Evolutionary conservation across 2,329 filamentous ascomycete genomes (phyloP).

Genomic region (Scortechinia acanthostroma): DNA sequence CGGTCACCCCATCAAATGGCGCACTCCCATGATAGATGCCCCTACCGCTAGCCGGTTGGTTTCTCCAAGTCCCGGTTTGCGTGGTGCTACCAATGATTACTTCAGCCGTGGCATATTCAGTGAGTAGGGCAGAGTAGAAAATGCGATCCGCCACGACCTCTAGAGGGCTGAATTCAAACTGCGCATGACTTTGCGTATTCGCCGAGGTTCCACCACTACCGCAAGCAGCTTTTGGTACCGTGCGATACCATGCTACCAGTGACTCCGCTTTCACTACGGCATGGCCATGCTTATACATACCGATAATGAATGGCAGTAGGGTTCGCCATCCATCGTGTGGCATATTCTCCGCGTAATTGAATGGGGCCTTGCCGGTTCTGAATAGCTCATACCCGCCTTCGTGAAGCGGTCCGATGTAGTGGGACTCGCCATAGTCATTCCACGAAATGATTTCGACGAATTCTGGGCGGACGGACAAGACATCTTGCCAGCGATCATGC

Average conservation of each 20-base stretch:
- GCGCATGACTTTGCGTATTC: constrained; percentile 17
- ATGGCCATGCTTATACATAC: constrained; percentile 34
- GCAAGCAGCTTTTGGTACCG: constrained; percentile 13
- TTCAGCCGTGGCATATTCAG: constrained; percentile 13
- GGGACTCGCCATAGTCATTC: constrained; percentile 13
- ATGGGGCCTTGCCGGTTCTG: constrained; percentile 28
- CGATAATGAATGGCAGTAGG: constrained; percentile 39
- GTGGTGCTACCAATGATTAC: constrained; percentile 18
- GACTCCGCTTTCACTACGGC: constrained; percentile 16
- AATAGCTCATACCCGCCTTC: constrained; percentile 28
- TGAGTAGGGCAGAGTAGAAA: constrained; percentile 24
- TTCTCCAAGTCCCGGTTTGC: constrained; percentile 11
- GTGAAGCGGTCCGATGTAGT: constrained; percentile 32
- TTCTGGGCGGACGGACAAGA: constrained; percentile 32
- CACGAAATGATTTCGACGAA: constrained; percentile 27
- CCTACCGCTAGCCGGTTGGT: constrained; percentile 14
- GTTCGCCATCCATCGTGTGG: constrained; percentile 40
- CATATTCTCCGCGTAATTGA: constrained; percentile 34
- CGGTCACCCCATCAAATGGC: constrained; percentile 10
- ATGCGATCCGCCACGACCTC: constrained; percentile 9
- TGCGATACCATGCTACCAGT: constrained; percentile 22
- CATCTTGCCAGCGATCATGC: constrained; percentile 47
- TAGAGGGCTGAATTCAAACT: constrained; percentile 11
- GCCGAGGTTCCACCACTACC: too few relatives aligned
- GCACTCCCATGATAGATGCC: constrained; percentile 21